Evolutionary conservation across 2,329 filamentous ascomycete genomes (phyloP).

Genomic region (Rhynchosporium agropyri): DNA sequence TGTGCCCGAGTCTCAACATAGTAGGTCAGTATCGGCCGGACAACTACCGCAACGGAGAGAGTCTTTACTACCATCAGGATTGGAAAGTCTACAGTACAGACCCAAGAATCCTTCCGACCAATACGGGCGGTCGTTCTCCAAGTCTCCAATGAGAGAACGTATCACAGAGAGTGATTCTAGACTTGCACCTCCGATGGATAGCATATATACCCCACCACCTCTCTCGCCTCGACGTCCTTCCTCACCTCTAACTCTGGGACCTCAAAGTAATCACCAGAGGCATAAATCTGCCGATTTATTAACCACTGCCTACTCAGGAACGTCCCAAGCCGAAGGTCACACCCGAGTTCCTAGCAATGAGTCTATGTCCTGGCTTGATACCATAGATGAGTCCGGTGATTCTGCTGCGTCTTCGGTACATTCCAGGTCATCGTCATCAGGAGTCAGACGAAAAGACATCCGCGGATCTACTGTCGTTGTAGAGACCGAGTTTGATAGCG

Average conservation of each 20-base stretch:
- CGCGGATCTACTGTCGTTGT: conserved; percentile 70
- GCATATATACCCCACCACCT: conserved; percentile 68
- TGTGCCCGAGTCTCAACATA: conserved; percentile 28
- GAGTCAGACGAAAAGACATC: conserved; percentile 69
- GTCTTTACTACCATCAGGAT: conserved; percentile 41
- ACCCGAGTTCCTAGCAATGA: conserved; percentile 69
- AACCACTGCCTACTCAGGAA: conserved; percentile 44
- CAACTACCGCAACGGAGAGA: conserved; percentile 42
- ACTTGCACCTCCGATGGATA: conserved; percentile 56
- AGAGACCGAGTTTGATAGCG: conserved; percentile 90
- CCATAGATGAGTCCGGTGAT: conserved; percentile 85
- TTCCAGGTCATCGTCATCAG: conserved; percentile 74
- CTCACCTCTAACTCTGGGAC: conserved; percentile 47
- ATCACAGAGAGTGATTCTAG: conserved; percentile 43
- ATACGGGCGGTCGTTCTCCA: conserved; percentile 57
- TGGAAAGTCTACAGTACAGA: conserved; percentile 38
- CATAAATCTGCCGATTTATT: conserved; percentile 39
- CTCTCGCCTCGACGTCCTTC: conserved; percentile 65
- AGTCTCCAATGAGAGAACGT: conserved; percentile 49
- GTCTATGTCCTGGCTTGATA: conserved; percentile 91
- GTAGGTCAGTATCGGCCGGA: conserved; percentile 33
- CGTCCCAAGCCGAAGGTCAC: conserved; percentile 46
- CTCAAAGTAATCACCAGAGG: conserved; percentile 43
- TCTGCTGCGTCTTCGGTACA: conserved; percentile 80
- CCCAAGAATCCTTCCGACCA: conserved; percentile 40